phyloP scores from a whole-genome alignment of 495 filamentous ascomycete species.

The Penicillium goetzii region DNA sequence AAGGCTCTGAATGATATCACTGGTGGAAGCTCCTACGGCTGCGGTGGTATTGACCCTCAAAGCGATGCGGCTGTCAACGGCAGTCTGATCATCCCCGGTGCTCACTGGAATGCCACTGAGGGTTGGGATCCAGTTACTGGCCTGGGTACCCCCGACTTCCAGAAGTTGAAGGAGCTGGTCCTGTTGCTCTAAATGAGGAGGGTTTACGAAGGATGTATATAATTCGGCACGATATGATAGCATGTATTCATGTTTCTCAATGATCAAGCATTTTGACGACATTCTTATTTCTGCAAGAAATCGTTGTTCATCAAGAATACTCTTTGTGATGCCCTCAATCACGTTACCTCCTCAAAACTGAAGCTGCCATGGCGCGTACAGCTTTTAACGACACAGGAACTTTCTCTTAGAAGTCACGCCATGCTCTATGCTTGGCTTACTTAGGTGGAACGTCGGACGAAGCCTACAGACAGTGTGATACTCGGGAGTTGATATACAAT shows the following conservation, averaged over 20 bases:
- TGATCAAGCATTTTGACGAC: neutral
- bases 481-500: neutral
- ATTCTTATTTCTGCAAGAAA: neutral
- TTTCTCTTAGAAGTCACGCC: neutral
- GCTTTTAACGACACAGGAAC: too few species aligned
- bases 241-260: neutral
- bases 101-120: constrained; percentile 41
- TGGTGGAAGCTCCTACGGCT: constrained; percentile 33
- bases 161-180: constrained; percentile 39
- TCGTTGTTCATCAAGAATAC: neutral
- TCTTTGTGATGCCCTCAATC: too few species aligned
- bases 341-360: too few species aligned
- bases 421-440: neutral
- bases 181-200: constrained; percentile 22
- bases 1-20: constrained; percentile 40
- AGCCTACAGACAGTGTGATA: too few species aligned
- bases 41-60: constrained; percentile 36
- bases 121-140: constrained; percentile 57
- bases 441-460: neutral
- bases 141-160: constrained; percentile 49
- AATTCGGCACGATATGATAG: neutral
- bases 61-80: constrained; percentile 28
- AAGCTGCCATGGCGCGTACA: too few species aligned
- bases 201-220: neutral
- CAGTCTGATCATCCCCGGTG: constrained; percentile 34